A percentile compares a stretch with the other conserved stretches of the same genome.
These are phyloP conservation scores for Bacterosira constricta DNA, from an alignment of 108 stramenopile species.

Conservation along the genomic window DNA sequence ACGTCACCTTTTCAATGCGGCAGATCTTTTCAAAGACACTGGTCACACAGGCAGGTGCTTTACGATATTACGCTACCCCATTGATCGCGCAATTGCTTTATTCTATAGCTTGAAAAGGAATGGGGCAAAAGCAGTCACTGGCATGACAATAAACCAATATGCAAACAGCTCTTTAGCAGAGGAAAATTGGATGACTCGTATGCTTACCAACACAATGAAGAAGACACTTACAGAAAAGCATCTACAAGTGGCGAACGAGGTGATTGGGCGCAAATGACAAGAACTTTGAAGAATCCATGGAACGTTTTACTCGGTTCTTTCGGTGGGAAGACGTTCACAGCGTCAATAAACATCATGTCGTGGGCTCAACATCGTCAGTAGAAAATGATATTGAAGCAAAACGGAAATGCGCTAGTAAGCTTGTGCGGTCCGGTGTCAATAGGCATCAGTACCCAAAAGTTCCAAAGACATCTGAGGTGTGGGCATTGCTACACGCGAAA, in stretches of 20 bases:
- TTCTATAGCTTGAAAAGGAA: conserved; percentile 15
- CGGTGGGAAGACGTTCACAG: conserved; percentile 14
- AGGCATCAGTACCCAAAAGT: conserved; percentile 1
- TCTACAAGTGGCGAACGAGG: conserved; percentile 32
- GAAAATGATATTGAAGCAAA: neutral
- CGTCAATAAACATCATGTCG: neutral
- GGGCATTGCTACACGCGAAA: conserved; percentile 21
- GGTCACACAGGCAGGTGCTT: conserved; percentile 20
- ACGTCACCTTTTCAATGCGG: conserved; percentile 13
- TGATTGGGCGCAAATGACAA: neutral
- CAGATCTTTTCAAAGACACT: conserved; percentile 9
- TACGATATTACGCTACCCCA: conserved; percentile 23
- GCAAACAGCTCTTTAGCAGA: conserved; percentile 23
- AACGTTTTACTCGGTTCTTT: conserved; percentile 35
- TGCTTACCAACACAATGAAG: conserved; percentile 12
- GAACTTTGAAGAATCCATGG: conserved; percentile 27
- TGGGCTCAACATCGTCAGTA: neutral
- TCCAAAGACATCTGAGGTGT: neutral
- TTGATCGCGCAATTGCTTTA: conserved; percentile 8
- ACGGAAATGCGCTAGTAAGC: conserved; percentile 2
- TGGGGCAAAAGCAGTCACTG: neutral
- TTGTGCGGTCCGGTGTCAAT: conserved; percentile 20
- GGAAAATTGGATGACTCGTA: conserved; percentile 46
- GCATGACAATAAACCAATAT: conserved; percentile 31
- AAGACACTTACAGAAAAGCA: conserved; percentile 12